These are phyloP conservation scores for Pythium pyrilobum DNA, from an alignment of 352 stramenopile genomes.

Conservation along the genomic window DNA sequence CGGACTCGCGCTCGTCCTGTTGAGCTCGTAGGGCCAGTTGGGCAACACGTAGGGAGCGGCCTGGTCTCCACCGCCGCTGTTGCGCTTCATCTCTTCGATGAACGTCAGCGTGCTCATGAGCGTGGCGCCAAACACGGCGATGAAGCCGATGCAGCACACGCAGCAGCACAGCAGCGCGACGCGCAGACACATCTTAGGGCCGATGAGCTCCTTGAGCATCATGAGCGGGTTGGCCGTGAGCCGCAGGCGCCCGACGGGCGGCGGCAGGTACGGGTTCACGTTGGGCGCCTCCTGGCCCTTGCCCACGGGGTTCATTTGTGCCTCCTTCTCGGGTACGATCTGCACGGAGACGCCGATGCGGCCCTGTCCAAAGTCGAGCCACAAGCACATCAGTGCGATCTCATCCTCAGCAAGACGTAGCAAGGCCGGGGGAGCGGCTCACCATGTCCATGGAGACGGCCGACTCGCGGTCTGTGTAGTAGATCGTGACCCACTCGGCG, in stretches of 20 bases:
- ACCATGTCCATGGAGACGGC: conserved; percentile 65
- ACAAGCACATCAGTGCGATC: too few species aligned
- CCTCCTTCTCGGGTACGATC: conserved; percentile 85
- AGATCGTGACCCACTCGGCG: conserved; percentile 69
- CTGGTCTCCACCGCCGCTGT: not conserved
- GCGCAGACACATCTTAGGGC: conserved; percentile 49
- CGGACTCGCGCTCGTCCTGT: not conserved
- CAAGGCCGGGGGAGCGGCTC: not conserved
- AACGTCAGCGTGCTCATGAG: conserved; percentile 80
- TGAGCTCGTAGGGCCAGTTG: conserved; percentile 8
- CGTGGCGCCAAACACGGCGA: conserved; percentile 62
- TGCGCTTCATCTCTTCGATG: conserved; percentile 27
- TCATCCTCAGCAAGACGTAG: not conserved
- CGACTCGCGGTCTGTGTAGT: conserved; percentile 70
- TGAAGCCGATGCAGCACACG: conserved; percentile 47
- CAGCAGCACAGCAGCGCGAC: conserved; percentile 51
- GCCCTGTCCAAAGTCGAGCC: conserved; percentile 22
- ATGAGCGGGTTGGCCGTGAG: conserved; percentile 79
- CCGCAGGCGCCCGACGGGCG: conserved; percentile 79
- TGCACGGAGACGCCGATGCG: conserved; percentile 58
- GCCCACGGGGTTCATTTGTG: conserved; percentile 61
- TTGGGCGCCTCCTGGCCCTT: conserved; percentile 84
- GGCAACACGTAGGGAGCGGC: conserved; percentile 1
- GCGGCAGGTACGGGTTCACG: conserved; percentile 87
- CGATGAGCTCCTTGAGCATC: conserved; percentile 71